phyloP scores from a whole-genome alignment of 2,329 filamentous ascomycete species.

The Alternaria triticimaculans region DNA sequence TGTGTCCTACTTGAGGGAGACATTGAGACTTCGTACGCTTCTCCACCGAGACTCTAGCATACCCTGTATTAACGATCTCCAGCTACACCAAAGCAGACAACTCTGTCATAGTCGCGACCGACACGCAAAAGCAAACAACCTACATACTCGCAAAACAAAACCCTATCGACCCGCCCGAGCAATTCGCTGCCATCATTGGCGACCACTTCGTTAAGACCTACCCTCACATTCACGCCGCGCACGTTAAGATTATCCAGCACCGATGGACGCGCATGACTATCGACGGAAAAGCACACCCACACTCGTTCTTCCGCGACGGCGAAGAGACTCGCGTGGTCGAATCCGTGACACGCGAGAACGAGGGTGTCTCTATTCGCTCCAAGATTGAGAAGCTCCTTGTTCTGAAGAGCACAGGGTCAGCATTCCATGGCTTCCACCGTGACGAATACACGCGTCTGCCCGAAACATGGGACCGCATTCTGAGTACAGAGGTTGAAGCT shows the following conservation, averaged over 20 bases:
- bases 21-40: constrained; percentile 77
- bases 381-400: constrained; percentile 83
- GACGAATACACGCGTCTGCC: constrained; percentile 91
- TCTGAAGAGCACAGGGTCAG: constrained; percentile 94
- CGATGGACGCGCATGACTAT: constrained; percentile 90
- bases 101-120: constrained; percentile 91
- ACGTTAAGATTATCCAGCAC: constrained; percentile 83
- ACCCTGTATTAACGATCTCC: constrained; percentile 22
- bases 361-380: constrained; percentile 77
- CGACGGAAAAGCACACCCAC: constrained; percentile 88
- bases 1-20: constrained; percentile 91
- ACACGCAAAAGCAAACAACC: constrained; percentile 92
- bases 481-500: constrained; percentile 90
- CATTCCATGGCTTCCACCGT: constrained; percentile 91
- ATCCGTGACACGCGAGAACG: constrained; percentile 68
- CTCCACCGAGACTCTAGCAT: neutral
- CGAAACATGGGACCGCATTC: constrained; percentile 93
- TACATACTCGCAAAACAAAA: constrained; percentile 95
- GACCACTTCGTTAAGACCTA: constrained; percentile 90
- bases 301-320: constrained; percentile 92
- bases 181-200: constrained; percentile 84
- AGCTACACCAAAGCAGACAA: constrained; percentile 96
- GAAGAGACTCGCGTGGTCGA: constrained; percentile 86
- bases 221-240: constrained; percentile 82
- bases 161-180: constrained; percentile 89